Base-by-base conservation (phyloP, 2,329 filamentous ascomycete species). In the Chrysoporthe deuterocubensis region DNA sequence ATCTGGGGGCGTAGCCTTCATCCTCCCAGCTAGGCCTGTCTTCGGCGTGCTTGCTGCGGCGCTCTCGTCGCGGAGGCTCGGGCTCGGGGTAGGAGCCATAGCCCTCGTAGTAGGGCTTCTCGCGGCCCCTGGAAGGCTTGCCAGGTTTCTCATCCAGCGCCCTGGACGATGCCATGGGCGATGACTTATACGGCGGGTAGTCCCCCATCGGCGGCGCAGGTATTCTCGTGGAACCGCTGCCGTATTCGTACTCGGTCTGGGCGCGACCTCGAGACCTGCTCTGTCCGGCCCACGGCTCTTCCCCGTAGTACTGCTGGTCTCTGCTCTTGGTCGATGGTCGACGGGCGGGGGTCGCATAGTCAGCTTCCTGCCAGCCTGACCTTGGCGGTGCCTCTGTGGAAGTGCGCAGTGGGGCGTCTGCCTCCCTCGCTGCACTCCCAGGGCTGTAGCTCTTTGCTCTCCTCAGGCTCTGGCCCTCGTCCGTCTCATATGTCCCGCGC, bases 371-470 rank as follows among this genome's bases (percentile, higher is more conserved):
- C 68, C 65, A 65, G 16, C 42, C 13, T 26, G 65, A 54, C 65
- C 62, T 69, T 4, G 62, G 9, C 46, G 65, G 40, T 2, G 62
- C 65, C 43, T 62, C 60, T 2, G 68, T 65, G 11, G 68, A 69
- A 11, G 42, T 50, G 3, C 54, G 37, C 11, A 57, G 48, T 21
- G 65, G 57, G 16, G 61, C 50, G 37, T 69, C 65, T 14, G 54
- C 42, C 54, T 69, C 64, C 43, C 67, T 66, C 3, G 60, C 64
- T 26, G 64, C 66, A 44, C 68, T 50, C 42, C 56, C 34, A 1
- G 68, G 68, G 54, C 68, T 70, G 58, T 70, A 50, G 62, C 68
- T 70, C 62, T 68, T 70, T 48, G 68, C 59, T 3, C 68, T 50
- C 8, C 62, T 44, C 46, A 70, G n/a, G 16, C 59, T 65, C 44